phyloP scores from a whole-genome alignment of 495 filamentous ascomycete genomes.

The Tuber borchii region DNA sequence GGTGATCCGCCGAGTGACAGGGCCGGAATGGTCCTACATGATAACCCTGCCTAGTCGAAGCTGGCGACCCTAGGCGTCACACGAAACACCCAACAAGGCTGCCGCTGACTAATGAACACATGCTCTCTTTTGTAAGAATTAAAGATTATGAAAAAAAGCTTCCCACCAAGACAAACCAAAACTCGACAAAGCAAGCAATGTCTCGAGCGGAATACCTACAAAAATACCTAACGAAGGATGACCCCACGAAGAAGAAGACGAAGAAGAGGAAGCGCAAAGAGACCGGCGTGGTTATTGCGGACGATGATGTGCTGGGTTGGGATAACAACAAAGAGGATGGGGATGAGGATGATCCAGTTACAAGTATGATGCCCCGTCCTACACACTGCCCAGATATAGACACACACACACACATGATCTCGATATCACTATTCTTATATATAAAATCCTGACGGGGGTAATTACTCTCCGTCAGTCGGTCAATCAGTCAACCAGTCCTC shows the following conservation, averaged over 20 bases:
- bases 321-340: constrained; percentile 47
- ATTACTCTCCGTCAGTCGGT: neutral
- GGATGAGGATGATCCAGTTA: constrained; percentile 46
- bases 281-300: constrained; percentile 73
- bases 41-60: neutral
- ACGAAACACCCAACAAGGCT: neutral
- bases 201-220: constrained; percentile 80
- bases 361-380: constrained; percentile 41
- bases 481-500: neutral
- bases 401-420: neutral
- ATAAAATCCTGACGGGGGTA: neutral
- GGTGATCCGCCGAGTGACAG: neutral
- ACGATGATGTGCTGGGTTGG: constrained; percentile 81
- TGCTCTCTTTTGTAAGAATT: neutral
- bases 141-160: neutral
- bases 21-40: neutral
- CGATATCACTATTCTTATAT: neutral
- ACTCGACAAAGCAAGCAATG: constrained; percentile 42
- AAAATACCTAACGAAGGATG: constrained; percentile 83
- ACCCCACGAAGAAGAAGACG: constrained; percentile 70
- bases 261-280: constrained; percentile 58
- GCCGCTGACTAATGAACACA: neutral
- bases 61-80: neutral
- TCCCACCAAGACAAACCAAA: constrained; percentile 32
- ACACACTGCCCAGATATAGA: neutral